Evolutionary conservation across 225 moss, liverwort and hornwort species (phyloP).

Genomic region (Straminergon stramineum): DNA sequence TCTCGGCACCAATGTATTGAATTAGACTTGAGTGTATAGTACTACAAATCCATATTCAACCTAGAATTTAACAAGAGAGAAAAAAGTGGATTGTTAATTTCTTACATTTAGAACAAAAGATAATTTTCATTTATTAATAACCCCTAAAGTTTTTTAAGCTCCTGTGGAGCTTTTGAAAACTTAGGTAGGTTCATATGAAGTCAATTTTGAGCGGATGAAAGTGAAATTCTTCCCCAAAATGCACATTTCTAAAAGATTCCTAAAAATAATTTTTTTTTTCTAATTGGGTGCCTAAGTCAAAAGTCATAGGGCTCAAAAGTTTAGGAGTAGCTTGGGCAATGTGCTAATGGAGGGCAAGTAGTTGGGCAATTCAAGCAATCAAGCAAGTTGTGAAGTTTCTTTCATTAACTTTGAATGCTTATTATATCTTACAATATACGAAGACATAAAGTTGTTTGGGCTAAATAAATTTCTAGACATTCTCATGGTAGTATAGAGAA

Average conservation of each 20-base stretch:
- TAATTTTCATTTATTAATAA: not conserved
- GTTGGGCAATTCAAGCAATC: no score
- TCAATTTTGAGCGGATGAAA: fast-evolving
- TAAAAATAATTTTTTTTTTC: not conserved
- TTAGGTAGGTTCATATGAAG: not conserved
- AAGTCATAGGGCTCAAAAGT: not conserved
- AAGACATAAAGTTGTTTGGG: not conserved
- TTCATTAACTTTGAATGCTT: not conserved
- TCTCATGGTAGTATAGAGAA: not conserved
- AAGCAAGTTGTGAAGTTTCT: not conserved
- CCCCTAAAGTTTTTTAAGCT: not conserved
- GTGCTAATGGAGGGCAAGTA: not conserved
- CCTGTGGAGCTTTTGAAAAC: not conserved
- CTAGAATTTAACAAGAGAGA: not conserved
- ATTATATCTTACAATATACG: not conserved
- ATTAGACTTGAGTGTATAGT: no score
- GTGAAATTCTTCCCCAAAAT: fast-evolving
- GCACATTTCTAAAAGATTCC: not conserved
- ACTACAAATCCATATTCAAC: fast-evolving
- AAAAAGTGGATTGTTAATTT: not conserved
- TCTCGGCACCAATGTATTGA: no score
- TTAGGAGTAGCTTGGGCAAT: fast-evolving
- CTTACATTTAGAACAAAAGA: not conserved
- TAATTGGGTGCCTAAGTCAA: fast-evolving
- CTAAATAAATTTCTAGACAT: not conserved